phyloP scores from a whole-genome alignment of 192 early-diverging fungal species.

The Gigaspora rosea region DNA sequence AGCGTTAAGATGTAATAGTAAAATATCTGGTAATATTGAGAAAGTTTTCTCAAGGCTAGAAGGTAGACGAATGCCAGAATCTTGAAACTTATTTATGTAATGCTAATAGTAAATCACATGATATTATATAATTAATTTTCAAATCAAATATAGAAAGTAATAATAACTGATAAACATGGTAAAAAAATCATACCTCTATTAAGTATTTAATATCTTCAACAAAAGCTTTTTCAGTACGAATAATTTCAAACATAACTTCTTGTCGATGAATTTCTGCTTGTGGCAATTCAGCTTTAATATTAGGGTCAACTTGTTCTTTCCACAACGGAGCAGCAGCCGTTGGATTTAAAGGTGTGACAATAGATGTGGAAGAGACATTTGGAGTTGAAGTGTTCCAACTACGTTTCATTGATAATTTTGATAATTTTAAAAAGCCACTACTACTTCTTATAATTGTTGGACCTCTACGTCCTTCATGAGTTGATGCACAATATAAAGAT shows the following conservation, averaged over 20 bases:
- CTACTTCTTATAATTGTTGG: background rate
- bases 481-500: background rate
- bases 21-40: constrained; percentile 1
- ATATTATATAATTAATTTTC: no score
- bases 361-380: background rate
- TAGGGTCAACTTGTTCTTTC: constrained; percentile 24
- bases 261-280: constrained; percentile 17
- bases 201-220: constrained; percentile 13
- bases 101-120: background rate
- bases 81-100: constrained; percentile 11
- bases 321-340: constrained; percentile 4
- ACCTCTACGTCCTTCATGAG: background rate
- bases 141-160: no score
- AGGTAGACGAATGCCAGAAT: constrained; percentile 13
- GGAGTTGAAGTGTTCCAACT: background rate
- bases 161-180: no score
- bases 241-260: constrained; percentile 28
- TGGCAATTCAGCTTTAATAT: constrained; percentile 1
- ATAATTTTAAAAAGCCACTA: constrained; percentile 1
- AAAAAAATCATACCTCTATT: background rate
- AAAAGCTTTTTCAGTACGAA: constrained; percentile 26
- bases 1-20: constrained; percentile 2
- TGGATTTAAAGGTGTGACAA: constrained; percentile 9
- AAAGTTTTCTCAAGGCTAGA: constrained; percentile 8
- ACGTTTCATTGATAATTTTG: constrained; percentile 6